phyloP scores from a whole-genome alignment of 805 yeast species.

The Saccharomycopsis microspora region DNA sequence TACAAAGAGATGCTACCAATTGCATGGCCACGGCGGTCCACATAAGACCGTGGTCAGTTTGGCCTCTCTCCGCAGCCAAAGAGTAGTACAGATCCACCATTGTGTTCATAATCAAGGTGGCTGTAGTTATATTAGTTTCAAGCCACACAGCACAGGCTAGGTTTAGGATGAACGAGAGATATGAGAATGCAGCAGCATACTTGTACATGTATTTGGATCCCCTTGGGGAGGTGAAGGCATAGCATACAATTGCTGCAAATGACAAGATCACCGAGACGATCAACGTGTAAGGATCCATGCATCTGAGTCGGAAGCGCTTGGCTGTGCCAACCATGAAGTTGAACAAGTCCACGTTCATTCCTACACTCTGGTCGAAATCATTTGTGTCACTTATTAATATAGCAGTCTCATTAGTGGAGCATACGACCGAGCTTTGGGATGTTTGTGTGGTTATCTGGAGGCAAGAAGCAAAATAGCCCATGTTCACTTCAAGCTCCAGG shows the following conservation, averaged over 20 bases:
- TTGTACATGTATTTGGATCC: conserved; percentile 8
- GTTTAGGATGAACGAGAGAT: conserved; percentile 9
- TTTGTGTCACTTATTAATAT: conserved; percentile 9
- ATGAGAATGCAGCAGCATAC: conserved; percentile 13
- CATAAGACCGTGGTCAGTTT: conserved; percentile 8
- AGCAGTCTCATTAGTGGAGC: conserved; percentile 14
- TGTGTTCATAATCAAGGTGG: conserved; percentile 12
- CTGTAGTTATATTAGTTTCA: conserved; percentile 16
- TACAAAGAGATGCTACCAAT: conserved; percentile 5
- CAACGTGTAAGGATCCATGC: conserved; percentile 15
- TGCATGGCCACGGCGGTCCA: conserved; percentile 16
- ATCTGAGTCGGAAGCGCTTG: conserved; percentile 11
- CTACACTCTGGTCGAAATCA: conserved; percentile 6
- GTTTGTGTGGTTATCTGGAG: conserved; percentile 4
- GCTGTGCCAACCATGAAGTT: conserved; percentile 17
- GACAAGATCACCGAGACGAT: conserved; percentile 14
- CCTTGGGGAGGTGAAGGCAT: conserved; percentile 12
- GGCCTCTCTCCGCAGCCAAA: conserved; percentile 7
- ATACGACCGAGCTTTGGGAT: not conserved
- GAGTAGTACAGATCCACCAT: conserved; percentile 14
- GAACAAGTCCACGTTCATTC: conserved; percentile 9
- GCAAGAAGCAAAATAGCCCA: conserved; percentile 16
- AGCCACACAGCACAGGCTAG: conserved; percentile 14
- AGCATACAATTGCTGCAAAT: conserved; percentile 8
- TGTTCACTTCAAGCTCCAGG: conserved; percentile 1